phyloP scores from a whole-genome alignment of 768 basidiomycete genomes.

The Crucibulum laeve region DNA sequence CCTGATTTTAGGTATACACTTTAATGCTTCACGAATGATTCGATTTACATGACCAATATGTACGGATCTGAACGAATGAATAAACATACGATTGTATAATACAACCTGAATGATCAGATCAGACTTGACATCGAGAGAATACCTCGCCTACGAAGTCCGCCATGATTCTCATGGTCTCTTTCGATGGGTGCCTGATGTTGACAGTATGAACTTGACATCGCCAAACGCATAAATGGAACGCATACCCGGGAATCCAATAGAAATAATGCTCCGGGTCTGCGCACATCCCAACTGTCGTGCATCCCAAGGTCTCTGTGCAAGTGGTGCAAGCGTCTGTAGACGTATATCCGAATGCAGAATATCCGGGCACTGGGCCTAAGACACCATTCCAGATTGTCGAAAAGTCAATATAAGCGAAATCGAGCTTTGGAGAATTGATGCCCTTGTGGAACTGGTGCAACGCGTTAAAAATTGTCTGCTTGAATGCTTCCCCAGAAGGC shows the following conservation, averaged over 20 bases:
- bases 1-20: constrained; percentile 59
- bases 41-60: too few species aligned
- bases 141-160: constrained; percentile 29
- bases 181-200: constrained; percentile 42
- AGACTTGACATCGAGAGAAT: not conserved
- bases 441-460: constrained; percentile 28
- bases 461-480: constrained; percentile 40
- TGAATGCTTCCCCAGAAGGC: constrained; percentile 39
- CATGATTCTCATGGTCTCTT: constrained; percentile 46
- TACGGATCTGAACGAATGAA: too few species aligned
- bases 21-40: too few species aligned
- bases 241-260: constrained; percentile 49
- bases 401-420: constrained; percentile 44
- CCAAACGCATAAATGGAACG: not conserved
- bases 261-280: constrained; percentile 44
- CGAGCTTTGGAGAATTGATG: constrained; percentile 19
- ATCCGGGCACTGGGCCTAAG: constrained; percentile 37
- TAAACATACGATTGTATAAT: too few species aligned
- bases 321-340: constrained; percentile 27
- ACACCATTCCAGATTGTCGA: constrained; percentile 48
- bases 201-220: not conserved
- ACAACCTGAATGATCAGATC: too few species aligned
- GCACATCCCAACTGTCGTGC: constrained; percentile 28
- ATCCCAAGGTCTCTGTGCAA: constrained; percentile 23
- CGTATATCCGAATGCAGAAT: constrained; percentile 42